phyloP scores from a whole-genome alignment of 805 yeast genomes.

The Cyberlindnera veronae region DNA sequence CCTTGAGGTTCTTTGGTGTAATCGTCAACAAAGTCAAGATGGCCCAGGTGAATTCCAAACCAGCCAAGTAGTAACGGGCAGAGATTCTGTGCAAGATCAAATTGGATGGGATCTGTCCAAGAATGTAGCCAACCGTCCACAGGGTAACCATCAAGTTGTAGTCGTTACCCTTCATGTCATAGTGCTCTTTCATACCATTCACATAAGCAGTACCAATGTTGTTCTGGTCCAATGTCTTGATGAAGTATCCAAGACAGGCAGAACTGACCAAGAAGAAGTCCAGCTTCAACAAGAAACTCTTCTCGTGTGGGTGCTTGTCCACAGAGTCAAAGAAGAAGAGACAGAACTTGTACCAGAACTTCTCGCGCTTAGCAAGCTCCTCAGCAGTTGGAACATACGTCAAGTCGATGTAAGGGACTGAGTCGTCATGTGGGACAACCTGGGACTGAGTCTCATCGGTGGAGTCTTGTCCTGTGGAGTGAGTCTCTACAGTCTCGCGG shows the following conservation, averaged over 20 bases:
- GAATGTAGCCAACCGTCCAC: constrained; percentile 48
- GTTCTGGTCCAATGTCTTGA: constrained; percentile 40
- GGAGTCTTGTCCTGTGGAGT: too few relatives aligned
- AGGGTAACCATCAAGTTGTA: constrained; percentile 42
- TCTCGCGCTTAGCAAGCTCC: too few relatives aligned
- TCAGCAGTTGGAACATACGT: too few relatives aligned
- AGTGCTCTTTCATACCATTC: constrained; percentile 45
- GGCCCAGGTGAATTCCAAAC: constrained; percentile 43
- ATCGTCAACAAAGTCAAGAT: constrained; percentile 35
- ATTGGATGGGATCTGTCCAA: constrained; percentile 48
- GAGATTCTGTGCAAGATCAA: constrained; percentile 39
- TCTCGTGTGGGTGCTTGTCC: constrained; percentile 37
- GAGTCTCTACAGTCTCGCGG: too few relatives aligned
- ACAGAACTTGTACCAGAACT: constrained; percentile 12
- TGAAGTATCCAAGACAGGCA: constrained; percentile 43
- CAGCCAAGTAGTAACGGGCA: constrained; percentile 43
- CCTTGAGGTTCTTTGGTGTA: constrained; percentile 26
- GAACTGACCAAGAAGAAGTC: constrained; percentile 39
- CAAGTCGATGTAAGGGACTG: too few relatives aligned
- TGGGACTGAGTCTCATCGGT: too few relatives aligned
- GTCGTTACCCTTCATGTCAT: constrained; percentile 37
- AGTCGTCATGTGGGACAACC: too few relatives aligned
- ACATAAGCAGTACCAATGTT: constrained; percentile 45
- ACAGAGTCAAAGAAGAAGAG: constrained; percentile 28
- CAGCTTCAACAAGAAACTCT: constrained; percentile 32